Evolutionary conservation across 441 rosid genomes (phyloP).

Genomic region (Eruca vesicaria): DNA sequence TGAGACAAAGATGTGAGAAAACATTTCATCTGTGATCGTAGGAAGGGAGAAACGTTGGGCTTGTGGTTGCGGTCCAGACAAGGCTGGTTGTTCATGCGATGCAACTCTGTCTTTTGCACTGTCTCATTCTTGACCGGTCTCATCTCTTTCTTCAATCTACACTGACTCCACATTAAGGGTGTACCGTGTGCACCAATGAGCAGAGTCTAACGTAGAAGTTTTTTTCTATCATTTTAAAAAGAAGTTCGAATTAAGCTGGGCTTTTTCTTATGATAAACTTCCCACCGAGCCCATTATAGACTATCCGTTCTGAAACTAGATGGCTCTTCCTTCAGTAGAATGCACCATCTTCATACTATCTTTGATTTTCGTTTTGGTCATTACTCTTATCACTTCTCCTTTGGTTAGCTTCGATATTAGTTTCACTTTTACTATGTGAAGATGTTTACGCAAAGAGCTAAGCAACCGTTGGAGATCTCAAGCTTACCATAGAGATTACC

Average conservation of each 20-base stretch:
- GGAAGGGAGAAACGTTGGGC: slow-evolving; percentile 40
- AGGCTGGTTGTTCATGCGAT: neutral
- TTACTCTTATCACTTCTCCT: neutral
- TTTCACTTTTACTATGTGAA: slow-evolving; percentile 16
- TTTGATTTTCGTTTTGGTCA: neutral
- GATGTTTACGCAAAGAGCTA: slow-evolving; percentile 56
- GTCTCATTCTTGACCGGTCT: slow-evolving; percentile 43
- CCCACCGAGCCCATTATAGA: slow-evolving; percentile 67
- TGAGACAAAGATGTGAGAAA: slow-evolving; percentile 45
- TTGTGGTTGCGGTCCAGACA: slow-evolving; percentile 12
- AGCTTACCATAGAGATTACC: slow-evolving; percentile 66
- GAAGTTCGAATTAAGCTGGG: slow-evolving; percentile 14
- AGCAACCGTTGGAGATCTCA: slow-evolving; percentile 66
- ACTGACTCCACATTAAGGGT: slow-evolving; percentile 40
- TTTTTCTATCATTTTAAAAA: neutral
- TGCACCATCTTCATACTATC: neutral
- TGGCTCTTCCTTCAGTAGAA: slow-evolving; percentile 72
- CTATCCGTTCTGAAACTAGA: slow-evolving; percentile 82
- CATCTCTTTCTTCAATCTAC: slow-evolving; percentile 71
- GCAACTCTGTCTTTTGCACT: neutral
- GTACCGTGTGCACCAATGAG: too few relatives aligned
- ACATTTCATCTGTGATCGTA: slow-evolving; percentile 48
- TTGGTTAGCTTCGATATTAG: neutral
- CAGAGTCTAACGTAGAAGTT: too few relatives aligned
- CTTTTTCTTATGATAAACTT: slow-evolving; percentile 51